Evolutionary conservation across 306 rosid genomes (phyloP), one percentile per base, ranked within the genome.

Genomic region (Hippophae rhamnoides): DNA sequence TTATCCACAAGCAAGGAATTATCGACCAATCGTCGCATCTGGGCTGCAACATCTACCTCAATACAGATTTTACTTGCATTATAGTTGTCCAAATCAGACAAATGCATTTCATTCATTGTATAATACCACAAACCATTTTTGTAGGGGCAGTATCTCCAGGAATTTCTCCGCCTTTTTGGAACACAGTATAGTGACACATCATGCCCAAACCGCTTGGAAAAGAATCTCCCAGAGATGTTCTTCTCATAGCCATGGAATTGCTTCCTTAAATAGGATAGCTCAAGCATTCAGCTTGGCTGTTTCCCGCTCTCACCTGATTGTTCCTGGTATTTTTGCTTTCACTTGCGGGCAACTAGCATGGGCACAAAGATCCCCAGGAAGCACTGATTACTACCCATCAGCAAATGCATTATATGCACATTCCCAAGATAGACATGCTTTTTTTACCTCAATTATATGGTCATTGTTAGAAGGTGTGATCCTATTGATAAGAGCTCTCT

Each of bases 221-320:
- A 82, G 73, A 71, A 66, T 92, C 50, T 77, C 74, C 60, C 69
- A 69, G 54, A 88, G 69, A 54, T 84, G 78, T 54, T 75, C 75
- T 64, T 78, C 71, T 61, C 49, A 69, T 62, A 76, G 79, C 48
- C 41, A 13, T 64, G 55, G 72, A 52, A 67, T 92, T 72, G 54
- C 73, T 69, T 62, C 84, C 50, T 70, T 88, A 81, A 81, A 73
- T 66, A 81, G 60, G 76, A 78, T 92, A 63, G 85, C 96, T 68
- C 95, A 81, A 75, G 96, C 99, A 3, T 83, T 92, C 74, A 85
- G 86, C 78, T 74, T 87, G 82, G 92, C 95, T 57, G 55, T 83
- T 71, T 52, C 81, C 52, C 95, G 88, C 60, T 85, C 94, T 63
- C 84, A 79, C 67, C 57, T 84, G 68, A 50, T 87, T 56, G 86